phyloP scores from a whole-genome alignment of 2,329 filamentous ascomycete genomes.

The Juglanconis sp. region DNA sequence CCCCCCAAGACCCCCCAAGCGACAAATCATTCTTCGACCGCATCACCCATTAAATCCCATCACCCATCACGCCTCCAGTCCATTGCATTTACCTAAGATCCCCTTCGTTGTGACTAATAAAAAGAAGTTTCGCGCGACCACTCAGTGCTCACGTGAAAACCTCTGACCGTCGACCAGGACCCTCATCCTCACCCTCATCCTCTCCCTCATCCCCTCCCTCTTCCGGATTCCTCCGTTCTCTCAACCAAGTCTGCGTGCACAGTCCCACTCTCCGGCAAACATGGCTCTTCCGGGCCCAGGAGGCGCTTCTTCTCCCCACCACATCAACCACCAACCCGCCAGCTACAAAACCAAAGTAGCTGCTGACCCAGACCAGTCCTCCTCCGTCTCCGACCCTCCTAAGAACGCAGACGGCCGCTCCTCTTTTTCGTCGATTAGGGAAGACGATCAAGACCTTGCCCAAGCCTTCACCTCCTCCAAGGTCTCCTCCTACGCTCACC shows the following conservation, averaged over 20 bases:
- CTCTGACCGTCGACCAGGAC: constrained; percentile 1
- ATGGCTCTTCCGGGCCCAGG: constrained; percentile 4
- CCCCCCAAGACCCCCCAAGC: too few relatives aligned
- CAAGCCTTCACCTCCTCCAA: constrained; percentile 64
- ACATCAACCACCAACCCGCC: constrained; percentile 8
- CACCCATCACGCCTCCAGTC: background rate
- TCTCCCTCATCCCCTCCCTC: background rate
- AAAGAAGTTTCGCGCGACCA: constrained; percentile 19
- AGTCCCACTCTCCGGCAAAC: background rate
- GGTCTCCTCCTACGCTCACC: constrained; percentile 53
- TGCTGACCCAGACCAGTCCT: constrained; percentile 19
- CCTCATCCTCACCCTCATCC: background rate
- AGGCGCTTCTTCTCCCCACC: constrained; percentile 13
- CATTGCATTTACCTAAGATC: constrained; percentile 25
- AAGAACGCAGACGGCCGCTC: constrained; percentile 39
- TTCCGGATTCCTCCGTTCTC: constrained; percentile 6
- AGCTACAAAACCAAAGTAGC: constrained; percentile 27
- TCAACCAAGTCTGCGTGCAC: background rate
- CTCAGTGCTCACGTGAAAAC: constrained; percentile 12
- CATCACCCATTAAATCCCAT: constrained; percentile 1
- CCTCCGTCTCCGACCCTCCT: constrained; percentile 29
- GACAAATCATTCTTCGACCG: constrained; percentile 2
- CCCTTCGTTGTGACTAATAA: constrained; percentile 26
- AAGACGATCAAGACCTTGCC: constrained; percentile 55
- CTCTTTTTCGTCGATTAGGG: constrained; percentile 61